Percentiles rank a stretch among this genome's conserved stretches.
These are phyloP conservation scores for Exophiala oligosperma DNA, from an alignment of 2,329 filamentous ascomycete species.

Conservation along the genomic window DNA sequence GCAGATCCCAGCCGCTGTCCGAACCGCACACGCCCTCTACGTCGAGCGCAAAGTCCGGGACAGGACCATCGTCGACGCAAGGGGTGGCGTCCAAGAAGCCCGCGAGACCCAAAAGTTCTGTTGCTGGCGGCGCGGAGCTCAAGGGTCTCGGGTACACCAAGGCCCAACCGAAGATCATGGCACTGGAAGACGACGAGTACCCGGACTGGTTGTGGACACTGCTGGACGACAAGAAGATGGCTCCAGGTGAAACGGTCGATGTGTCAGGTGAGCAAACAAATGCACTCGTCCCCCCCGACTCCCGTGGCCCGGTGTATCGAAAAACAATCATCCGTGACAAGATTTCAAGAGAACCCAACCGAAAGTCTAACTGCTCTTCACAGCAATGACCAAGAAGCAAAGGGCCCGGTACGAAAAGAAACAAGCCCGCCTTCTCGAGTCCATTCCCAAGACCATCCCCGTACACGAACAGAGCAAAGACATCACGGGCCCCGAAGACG, in stretches of 20 bases:
- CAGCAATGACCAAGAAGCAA: conserved; percentile 47
- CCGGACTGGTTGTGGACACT: conserved; percentile 50
- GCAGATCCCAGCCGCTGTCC: conserved; percentile 43
- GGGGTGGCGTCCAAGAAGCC: conserved; percentile 29
- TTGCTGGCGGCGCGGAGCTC: conserved; percentile 41
- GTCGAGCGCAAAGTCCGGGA: conserved; percentile 13
- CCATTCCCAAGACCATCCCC: conserved; percentile 43
- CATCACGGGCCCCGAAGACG: conserved; percentile 41
- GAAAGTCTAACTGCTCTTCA: background rate
- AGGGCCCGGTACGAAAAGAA: conserved; percentile 49
- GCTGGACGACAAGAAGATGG: conserved; percentile 39
- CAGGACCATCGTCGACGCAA: conserved; percentile 28
- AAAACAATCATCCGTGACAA: no score
- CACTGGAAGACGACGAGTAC: conserved; percentile 49
- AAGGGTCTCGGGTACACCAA: conserved; percentile 48
- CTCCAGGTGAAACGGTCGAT: conserved; percentile 40
- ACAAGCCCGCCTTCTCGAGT: conserved; percentile 42
- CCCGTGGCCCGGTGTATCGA: no score
- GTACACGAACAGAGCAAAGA: conserved; percentile 47
- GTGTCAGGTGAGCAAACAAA: conserved; percentile 37
- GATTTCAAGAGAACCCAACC: no score
- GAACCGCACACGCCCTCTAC: conserved; percentile 26
- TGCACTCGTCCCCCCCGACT: background rate
- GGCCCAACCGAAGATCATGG: conserved; percentile 46
- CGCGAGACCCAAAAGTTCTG: conserved; percentile 38